Conservation (phyloP, 2,329 filamentous ascomycete species). For the Pyrenochaeta sp. region DNA sequence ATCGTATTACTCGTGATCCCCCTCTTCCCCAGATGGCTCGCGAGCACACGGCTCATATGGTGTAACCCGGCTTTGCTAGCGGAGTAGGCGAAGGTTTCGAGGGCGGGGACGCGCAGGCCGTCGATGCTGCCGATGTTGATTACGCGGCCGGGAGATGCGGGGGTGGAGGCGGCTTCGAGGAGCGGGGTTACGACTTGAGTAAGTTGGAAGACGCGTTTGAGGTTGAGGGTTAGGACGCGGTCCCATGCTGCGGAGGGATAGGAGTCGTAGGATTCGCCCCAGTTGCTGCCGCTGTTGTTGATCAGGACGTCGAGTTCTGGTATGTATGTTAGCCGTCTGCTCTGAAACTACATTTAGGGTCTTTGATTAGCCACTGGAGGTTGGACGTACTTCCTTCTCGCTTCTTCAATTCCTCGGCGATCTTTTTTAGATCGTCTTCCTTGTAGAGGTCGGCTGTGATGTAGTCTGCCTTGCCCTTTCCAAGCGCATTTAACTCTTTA, state of each 20-base stretch:
- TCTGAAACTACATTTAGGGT: background rate
- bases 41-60: constrained; percentile 71
- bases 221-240: constrained; percentile 66
- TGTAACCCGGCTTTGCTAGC: constrained; percentile 70
- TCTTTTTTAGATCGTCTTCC: constrained; percentile 65
- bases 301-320: constrained; percentile 67
- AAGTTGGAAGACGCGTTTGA: constrained; percentile 72
- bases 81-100: constrained; percentile 68
- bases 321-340: background rate
- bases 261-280: constrained; percentile 67
- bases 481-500: constrained; percentile 64
- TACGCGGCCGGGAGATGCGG: constrained; percentile 62
- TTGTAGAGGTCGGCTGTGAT: constrained; percentile 70
- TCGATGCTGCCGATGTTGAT: constrained; percentile 73
- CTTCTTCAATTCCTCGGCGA: constrained; percentile 65
- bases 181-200: constrained; percentile 70
- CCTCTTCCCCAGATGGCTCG: constrained; percentile 67
- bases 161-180: constrained; percentile 61
- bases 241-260: constrained; percentile 65
- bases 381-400: constrained; percentile 55
- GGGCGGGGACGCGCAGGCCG: constrained; percentile 65
- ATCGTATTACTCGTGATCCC: constrained; percentile 73
- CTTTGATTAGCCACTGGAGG: background rate
- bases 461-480: constrained; percentile 65
- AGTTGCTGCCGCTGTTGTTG: constrained; percentile 72